Percentiles rank a stretch among this genome's conserved stretches.
phyloP scores from a whole-genome alignment of 805 yeast genomes.

The Saccharomyces cerevisiae region DNA sequence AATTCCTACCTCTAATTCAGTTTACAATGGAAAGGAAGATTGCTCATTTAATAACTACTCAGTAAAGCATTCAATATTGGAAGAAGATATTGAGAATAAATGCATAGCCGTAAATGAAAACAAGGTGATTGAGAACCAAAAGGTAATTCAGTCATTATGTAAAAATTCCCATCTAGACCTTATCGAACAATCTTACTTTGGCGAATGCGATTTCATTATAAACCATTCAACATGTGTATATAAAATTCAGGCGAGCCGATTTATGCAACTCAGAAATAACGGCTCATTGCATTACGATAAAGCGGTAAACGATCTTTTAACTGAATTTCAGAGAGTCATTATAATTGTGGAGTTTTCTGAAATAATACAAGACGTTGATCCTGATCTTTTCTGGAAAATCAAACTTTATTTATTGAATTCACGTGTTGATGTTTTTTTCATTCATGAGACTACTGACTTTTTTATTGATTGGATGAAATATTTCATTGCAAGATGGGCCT shows the following conservation, averaged over 20 bases:
- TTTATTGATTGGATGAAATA: not conserved
- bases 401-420: conserved; percentile 7
- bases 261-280: conserved; percentile 12
- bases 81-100: not conserved
- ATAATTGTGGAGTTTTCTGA: conserved; percentile 12
- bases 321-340: conserved; percentile 13
- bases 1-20: not conserved
- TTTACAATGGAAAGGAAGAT: not conserved
- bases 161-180: conserved; percentile 4
- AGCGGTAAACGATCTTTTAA: conserved; percentile 3
- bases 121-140: conserved; percentile 7
- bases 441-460: not conserved
- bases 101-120: conserved; percentile 10
- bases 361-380: conserved; percentile 8
- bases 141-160: conserved; percentile 5
- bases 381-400: conserved; percentile 21
- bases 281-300: conserved; percentile 10
- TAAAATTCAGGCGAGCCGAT: conserved; percentile 11
- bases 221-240: conserved; percentile 13
- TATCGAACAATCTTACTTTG: conserved; percentile 8
- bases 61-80: not conserved
- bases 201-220: conserved; percentile 16
- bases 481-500: not conserved
- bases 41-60: not conserved
- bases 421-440: conserved; percentile 6